Evolutionary conservation across 805 yeast species (phyloP).

Genomic region (Ogataea naganishii): DNA sequence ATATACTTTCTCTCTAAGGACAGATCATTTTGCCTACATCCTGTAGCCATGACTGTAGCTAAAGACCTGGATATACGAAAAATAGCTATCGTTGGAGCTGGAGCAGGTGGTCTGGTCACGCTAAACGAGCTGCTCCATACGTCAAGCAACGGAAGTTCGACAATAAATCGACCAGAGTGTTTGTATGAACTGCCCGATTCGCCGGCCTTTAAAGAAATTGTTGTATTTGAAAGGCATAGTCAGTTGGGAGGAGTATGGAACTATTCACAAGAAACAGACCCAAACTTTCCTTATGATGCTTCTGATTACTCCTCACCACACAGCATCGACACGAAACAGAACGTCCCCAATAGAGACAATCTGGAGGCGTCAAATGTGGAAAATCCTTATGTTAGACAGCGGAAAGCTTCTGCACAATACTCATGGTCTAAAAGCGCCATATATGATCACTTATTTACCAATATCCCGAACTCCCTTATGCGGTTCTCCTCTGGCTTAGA

Average conservation of each 20-base stretch:
- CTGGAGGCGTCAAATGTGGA: constrained; percentile 22
- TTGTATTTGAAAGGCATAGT: constrained; percentile 30
- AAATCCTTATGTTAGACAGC: constrained; percentile 20
- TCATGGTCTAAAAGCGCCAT: constrained; percentile 32
- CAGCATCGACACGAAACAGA: constrained; percentile 6
- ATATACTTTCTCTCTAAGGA: too few relatives aligned
- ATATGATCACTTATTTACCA: constrained; percentile 30
- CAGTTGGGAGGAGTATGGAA: constrained; percentile 34
- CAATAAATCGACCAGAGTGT: too few relatives aligned
- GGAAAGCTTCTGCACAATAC: constrained; percentile 7
- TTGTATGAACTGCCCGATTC: constrained; percentile 8
- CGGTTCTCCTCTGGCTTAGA: constrained; percentile 28
- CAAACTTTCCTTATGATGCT: constrained; percentile 10
- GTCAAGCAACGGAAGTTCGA: constrained; percentile 16
- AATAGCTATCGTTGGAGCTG: constrained; percentile 25
- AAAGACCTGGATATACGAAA: too few relatives aligned
- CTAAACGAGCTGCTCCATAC: constrained; percentile 23
- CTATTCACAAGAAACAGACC: constrained; percentile 9
- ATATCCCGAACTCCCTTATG: constrained; percentile 29
- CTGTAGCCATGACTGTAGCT: too few relatives aligned
- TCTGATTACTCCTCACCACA: constrained; percentile 8
- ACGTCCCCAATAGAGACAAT: constrained; percentile 2
- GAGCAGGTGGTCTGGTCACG: constrained; percentile 21
- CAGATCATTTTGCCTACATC: too few relatives aligned
- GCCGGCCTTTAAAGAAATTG: constrained; percentile 25